Base-by-base conservation (phyloP, 208 protist genomes). In the Acanthamoeba castellanii region DNA sequence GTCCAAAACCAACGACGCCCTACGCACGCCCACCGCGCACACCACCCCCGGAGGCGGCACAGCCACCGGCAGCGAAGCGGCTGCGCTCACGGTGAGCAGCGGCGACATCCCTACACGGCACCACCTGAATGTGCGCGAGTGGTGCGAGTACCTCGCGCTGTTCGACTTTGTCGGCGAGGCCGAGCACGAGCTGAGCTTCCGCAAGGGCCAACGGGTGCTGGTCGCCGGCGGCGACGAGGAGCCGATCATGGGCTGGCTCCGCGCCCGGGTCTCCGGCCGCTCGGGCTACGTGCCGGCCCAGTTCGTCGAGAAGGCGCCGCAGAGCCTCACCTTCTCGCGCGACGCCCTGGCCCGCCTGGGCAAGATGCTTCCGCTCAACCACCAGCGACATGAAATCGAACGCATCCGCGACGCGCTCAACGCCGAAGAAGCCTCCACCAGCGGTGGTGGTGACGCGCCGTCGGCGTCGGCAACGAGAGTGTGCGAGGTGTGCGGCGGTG, bases 161-260 rank as follows among this genome's bases (percentile, higher is more conserved):
- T 81, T 52, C 27, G 72, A 81, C 72, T 81, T 81, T 81, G 72
- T 50, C 20, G 72, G 37, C 18, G 72, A 81, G 72, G 42, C 16
- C 72, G 72, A 81, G 4, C 34, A 81, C 72, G 72, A 81, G 42
- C 72, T 81, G 72, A 81, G 72, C 72, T 32, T 81, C 20, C 72
- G 42, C 30, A 42, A 50, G 30, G 72, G 72, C 20, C 72, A 81
- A 34, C 72, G 72, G 6, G 72, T 81, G 72, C 42, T 81, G 34
- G 42, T 81, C 32, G 72, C 22, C 70, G 25, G 9, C 59, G 70
- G 42, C 72, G 30, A 22, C 64, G 72, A 81, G 72, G 37, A 42
- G 13, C 16, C 11, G 42, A 22, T 81, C 72, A 81, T 37, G 34
- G 72, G 72, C 72, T 81, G 72, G 72, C 72, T 81, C 34, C 72